Base-by-base conservation (phyloP, 1,284 basidiomycete species). In the Thelephora terrestris region DNA sequence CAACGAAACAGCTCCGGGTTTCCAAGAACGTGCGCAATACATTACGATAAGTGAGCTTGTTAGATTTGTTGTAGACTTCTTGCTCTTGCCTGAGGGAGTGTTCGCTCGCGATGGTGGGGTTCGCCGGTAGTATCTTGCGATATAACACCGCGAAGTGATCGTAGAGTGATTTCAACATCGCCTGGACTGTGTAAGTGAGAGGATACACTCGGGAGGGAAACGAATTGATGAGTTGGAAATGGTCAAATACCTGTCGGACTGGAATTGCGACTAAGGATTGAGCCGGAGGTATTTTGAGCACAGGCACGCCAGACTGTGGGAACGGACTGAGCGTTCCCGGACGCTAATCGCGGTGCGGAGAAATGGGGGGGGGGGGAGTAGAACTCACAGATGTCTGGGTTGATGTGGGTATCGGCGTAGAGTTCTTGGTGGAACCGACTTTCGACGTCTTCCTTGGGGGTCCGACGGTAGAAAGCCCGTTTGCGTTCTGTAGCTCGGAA, bases 61-160 rank as follows among this genome's bases (percentile, higher is more conserved):
- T 81, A 0, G 85, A 77, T 51, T 75, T 78, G 21, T 69, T 70
- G 62, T 89, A 88, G 1, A 90, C 73, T 50, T 89, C 81, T 34
- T 79, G 74, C 58, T 92, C 89, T 58, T 91, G 87, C 46, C 70
- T 74, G 9, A 89, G 71, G 2, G 89, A 79, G 64, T 91, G 85
- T 46, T 87, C 79, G 1, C 78, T 67, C 1, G 86, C 81, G 16
- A 89, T 61, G 21, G 70, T 68, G 0, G 82, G 78, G 50, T 79
- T 70, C 12, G 62, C 53, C 6, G 73, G 64, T 3, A 74, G 63
- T 42, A 85, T 67, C 25, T 65, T 54, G 18, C 74, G 65, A 62
- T 89, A 89, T 1, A 90, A 65, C n/a, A 78, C 62, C 24, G 67
- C 55, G 57, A 83, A 87, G 58, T 86, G 81, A 32, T 85, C 76